Conservation (phyloP, 441 rosid species). For the Geranium incanum region DNA sequence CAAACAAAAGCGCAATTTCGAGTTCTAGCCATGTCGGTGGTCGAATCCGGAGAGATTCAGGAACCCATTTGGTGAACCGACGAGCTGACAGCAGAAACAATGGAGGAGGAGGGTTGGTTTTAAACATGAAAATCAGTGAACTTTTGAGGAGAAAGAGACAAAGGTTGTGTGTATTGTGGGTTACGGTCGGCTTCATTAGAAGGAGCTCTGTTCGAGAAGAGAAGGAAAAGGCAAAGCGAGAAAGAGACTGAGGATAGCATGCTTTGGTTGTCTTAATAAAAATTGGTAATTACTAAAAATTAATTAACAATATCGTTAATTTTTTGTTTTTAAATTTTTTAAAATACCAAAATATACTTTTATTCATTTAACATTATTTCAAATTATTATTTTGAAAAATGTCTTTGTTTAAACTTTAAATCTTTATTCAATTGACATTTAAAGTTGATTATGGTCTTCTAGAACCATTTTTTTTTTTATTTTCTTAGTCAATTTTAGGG, state of each 20-base stretch:
- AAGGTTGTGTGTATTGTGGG: neutral
- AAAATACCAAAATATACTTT: no score
- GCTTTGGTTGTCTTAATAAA: no score
- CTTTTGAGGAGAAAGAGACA: neutral
- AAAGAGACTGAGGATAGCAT: neutral
- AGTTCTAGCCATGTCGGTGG: slow-evolving; percentile 1
- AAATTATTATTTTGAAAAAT: no score
- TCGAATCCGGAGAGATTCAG: neutral
- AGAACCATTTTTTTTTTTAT: no score
- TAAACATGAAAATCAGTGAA: neutral
- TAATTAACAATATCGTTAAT: no score
- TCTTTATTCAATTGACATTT: no score
- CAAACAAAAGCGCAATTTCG: slow-evolving; percentile 29
- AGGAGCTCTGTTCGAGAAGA: neutral
- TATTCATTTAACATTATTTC: no score
- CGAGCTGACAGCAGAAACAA: neutral
- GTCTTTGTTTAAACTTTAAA: no score
- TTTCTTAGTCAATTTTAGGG: no score
- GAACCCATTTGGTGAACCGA: neutral
- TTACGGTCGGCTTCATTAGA: neutral
- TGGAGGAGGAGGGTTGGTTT: neutral
- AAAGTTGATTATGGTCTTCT: no score
- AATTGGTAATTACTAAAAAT: no score
- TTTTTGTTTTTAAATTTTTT: no score
- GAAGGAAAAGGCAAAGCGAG: neutral